Percentiles rank a stretch among this genome's conserved stretches.
These are phyloP conservation scores for Phaeosphaeria sp. DNA, from an alignment of 2,329 filamentous ascomycete genomes.

Conservation along the genomic window DNA sequence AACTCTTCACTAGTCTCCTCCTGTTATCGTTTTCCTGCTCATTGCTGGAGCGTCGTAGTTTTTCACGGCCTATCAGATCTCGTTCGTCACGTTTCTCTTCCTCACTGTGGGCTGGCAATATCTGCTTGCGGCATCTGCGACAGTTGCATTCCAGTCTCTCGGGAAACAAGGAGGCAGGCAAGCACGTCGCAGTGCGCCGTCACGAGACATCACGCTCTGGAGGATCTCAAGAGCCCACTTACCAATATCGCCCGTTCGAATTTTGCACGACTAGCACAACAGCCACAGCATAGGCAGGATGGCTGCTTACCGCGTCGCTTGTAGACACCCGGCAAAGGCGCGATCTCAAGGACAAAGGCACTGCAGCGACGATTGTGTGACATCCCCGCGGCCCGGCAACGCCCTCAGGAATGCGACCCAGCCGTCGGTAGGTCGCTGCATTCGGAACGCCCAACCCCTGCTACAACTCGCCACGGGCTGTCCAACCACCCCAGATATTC, in stretches of 20 bases:
- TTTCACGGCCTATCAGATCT: neutral
- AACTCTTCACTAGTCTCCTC: conserved; percentile 15
- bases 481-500: conserved; percentile 30
- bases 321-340: neutral
- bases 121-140: conserved; percentile 36
- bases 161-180: conserved; percentile 15
- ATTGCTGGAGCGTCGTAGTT: neutral
- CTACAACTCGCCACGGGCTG: conserved; percentile 24
- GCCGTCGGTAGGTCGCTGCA: conserved; percentile 28
- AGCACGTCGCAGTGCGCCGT: conserved; percentile 13
- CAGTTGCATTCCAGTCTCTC: conserved; percentile 21
- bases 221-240: neutral
- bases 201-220: neutral
- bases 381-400: conserved; percentile 23
- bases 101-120: conserved; percentile 19
- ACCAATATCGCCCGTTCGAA: neutral
- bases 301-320: neutral
- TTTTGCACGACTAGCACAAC: neutral
- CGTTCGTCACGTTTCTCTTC: conserved; percentile 3
- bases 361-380: conserved; percentile 13
- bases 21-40: conserved; percentile 10
- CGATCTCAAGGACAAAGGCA: neutral
- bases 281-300: neutral
- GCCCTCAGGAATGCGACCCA: conserved; percentile 21
- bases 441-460: conserved; percentile 33